Evolutionary conservation across 805 yeast species (phyloP), one percentile per base, ranked within the genome.

Genomic region (Pichia occidentalis): DNA sequence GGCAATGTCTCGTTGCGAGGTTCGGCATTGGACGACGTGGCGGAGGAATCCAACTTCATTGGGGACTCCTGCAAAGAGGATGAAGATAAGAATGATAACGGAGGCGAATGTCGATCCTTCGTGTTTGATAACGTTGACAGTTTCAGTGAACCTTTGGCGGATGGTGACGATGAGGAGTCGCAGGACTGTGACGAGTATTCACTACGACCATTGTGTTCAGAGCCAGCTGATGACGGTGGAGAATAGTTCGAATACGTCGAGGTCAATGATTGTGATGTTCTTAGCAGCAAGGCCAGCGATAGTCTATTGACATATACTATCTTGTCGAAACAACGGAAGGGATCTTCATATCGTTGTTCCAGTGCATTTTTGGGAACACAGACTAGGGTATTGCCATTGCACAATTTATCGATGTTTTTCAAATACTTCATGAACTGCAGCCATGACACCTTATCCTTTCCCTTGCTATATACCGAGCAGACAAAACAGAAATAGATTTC

Each of bases 381-480:
- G 5, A 39, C 43, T 17, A 59, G 44, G 1, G 52, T 54, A 18
- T 47, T 29, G 1, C 43, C 44, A 24, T 38, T 37, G 11, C 56
- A 48, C 18, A 57, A 37, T 11, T 47, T 46, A 27, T 58, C 42
- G 5, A 57, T 46, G 7, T 39, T 36, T 8, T 43, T 46, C 21
- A 59, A 43, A 28, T 52, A 49, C 34, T 51, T 56, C 28, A 57
- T 39, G 16, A 58, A 59, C 25, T 58, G 62, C 20, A 56, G 35
- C 61, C 63, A 59, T 4, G 61, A 55, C 2, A 59, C 61, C 33
- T 56, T 56, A 34, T 59, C 62, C 29, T 53, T 57, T 1, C 61
- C 60, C 29, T 48, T 54, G 22, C 49, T 52, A 27, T 56, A 57
- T 7, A 47, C 46, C 3, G 57, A 51, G 8, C 55, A 53, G 7